Evolutionary conservation across 2,329 filamentous ascomycete genomes (phyloP), one percentile per base, ranked within the genome.

Genomic region (Aspergillus nomiae): DNA sequence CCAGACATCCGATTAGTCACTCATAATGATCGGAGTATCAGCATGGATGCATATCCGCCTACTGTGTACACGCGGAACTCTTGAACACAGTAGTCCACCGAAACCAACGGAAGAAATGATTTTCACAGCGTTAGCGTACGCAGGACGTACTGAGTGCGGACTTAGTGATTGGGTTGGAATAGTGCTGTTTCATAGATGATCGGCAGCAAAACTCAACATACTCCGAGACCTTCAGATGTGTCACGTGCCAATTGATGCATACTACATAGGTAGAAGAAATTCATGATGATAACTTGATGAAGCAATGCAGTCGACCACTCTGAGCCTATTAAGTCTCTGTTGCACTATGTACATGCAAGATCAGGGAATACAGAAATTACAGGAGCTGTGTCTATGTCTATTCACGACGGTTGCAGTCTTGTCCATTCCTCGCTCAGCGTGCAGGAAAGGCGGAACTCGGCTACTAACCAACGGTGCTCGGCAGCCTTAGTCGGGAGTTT

Each of bases 361-460:
- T 5, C 10, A 46, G 43, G 38, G 2, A 24, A 46, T 43, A 11
- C 21, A 43, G 19, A 21, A 10, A 43, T 21, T 43, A 43, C n/a
- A 21, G 41, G 41, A n/a, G 8, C 4, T 4, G 2, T 11, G n/a
- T 19, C 41, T 21, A 41, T 41, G n/a, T 19, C 41, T 21, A 41
- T 41, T 19, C 7, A 43, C n/a, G n/a, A 21, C 12, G 4, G 12
- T 24, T 24, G 43, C 21, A 46, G 38, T 36, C 14, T 36, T 14
- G 34, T 41, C 7, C 38, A 41, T 41, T n/a, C 38, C 38, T 41
- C 19, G 16, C 38, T 41, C n/a, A 21, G 26, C 51, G n/a, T 55
- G 32, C 24, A 24, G 34, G 34, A 65, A 68, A 66, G 67, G 69
- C 69, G 69, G 70, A 70, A 70, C 65, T 70, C 70, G 70, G 70